A percentile compares a stretch with the other conserved stretches of the same genome.
Conservation (phyloP, 768 basidiomycete species). For the Scleroderma citrinum region DNA sequence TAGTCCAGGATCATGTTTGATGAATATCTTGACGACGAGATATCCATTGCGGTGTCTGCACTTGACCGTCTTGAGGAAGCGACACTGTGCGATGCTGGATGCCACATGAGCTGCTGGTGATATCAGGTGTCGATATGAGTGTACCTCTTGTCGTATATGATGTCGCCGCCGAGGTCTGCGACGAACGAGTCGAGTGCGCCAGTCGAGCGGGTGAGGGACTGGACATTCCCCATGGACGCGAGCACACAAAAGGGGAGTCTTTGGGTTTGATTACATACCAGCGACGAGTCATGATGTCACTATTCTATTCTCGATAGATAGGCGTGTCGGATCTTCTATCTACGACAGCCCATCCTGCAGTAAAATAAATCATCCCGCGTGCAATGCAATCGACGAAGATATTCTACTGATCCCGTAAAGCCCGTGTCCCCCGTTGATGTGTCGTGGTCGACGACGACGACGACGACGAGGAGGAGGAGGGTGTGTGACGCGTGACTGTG, state of each 20-base stretch:
- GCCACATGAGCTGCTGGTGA: background rate
- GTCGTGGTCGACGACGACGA: too few relatives aligned
- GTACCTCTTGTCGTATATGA: slow-evolving; percentile 90
- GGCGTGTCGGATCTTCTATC: too few relatives aligned
- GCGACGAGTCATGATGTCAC: background rate
- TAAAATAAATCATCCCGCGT: too few relatives aligned
- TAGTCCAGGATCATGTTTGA: slow-evolving; percentile 86
- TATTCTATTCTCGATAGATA: too few relatives aligned
- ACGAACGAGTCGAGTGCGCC: slow-evolving; percentile 90
- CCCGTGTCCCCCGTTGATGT: too few relatives aligned
- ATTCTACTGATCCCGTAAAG: too few relatives aligned
- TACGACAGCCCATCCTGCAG: too few relatives aligned
- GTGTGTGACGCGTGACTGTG: slow-evolving; percentile 31
- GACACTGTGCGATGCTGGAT: slow-evolving; percentile 24
- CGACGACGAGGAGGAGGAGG: background rate
- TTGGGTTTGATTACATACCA: slow-evolving; percentile 1
- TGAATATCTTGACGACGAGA: slow-evolving; percentile 89
- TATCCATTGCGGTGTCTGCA: slow-evolving; percentile 80
- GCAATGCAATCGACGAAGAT: too few relatives aligned
- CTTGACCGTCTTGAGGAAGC: slow-evolving; percentile 72
- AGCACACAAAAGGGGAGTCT: background rate
- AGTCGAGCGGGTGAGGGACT: slow-evolving; percentile 67
- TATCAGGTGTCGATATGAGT: slow-evolving; percentile 9
- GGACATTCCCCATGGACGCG: slow-evolving; percentile 65
- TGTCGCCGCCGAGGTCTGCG: slow-evolving; percentile 78